Evolutionary conservation across 2,329 filamentous ascomycete genomes (phyloP).

Genomic region (Fusarium ambrosium): DNA sequence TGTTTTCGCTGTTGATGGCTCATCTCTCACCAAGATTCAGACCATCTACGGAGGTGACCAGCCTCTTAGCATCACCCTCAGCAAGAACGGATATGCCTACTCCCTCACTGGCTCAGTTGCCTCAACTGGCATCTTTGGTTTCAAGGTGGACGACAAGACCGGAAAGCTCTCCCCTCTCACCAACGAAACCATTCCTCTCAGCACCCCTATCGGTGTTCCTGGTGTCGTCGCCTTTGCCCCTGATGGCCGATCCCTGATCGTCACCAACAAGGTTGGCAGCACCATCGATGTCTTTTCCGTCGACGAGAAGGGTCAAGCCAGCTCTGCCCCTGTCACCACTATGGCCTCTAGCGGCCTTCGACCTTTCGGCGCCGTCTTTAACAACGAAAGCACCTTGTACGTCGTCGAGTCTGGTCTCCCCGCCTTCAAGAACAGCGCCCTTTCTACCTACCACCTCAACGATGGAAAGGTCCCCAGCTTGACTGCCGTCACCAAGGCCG

Average conservation of each 20-base stretch:
- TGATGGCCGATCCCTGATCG: slow-evolving; percentile 30
- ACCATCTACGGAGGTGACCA: slow-evolving; percentile 40
- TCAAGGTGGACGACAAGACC: slow-evolving; percentile 22
- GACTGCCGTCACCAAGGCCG: slow-evolving; percentile 3
- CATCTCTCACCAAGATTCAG: slow-evolving; percentile 32
- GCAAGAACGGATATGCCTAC: slow-evolving; percentile 37
- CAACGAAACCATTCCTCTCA: slow-evolving; percentile 38
- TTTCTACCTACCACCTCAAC: slow-evolving; percentile 10
- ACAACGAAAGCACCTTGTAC: slow-evolving; percentile 10
- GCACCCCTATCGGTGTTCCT: slow-evolving; percentile 38
- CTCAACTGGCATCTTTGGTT: slow-evolving; percentile 39
- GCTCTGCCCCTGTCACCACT: neutral
- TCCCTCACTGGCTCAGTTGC: slow-evolving; percentile 37
- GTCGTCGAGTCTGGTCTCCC: slow-evolving; percentile 15
- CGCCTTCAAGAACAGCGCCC: slow-evolving; percentile 1
- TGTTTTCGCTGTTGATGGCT: slow-evolving; percentile 33
- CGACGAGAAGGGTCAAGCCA: slow-evolving; percentile 24
- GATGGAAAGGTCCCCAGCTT: slow-evolving; percentile 2
- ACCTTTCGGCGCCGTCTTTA: slow-evolving; percentile 4
- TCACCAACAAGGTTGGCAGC: slow-evolving; percentile 42
- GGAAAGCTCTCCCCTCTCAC: slow-evolving; percentile 34
- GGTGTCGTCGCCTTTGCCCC: slow-evolving; percentile 36
- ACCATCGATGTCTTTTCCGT: slow-evolving; percentile 37
- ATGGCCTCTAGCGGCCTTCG: slow-evolving; percentile 2
- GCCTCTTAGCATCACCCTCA: slow-evolving; percentile 38